Conservation (phyloP, 441 rosid species). For the Erysimum pusillum region DNA sequence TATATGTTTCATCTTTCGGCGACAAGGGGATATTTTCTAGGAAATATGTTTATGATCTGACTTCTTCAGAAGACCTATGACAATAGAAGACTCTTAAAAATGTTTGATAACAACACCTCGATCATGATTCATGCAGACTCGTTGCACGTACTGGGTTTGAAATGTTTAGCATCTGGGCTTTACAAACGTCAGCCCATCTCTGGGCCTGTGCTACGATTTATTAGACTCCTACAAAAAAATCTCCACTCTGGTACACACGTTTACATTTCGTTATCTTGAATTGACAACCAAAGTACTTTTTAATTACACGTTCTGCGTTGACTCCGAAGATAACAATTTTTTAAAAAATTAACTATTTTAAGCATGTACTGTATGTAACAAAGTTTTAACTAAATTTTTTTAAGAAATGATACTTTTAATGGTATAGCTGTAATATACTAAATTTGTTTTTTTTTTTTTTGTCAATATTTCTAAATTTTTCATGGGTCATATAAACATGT, state of each 20-base stretch:
- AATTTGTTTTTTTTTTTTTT: background rate
- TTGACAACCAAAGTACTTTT: background rate
- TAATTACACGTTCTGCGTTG: background rate
- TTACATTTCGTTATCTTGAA: constrained; percentile 13
- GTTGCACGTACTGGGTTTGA: background rate
- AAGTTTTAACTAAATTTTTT: background rate
- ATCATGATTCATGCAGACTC: background rate
- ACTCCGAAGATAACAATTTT: background rate
- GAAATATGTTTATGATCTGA: background rate
- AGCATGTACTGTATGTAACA: too few species aligned
- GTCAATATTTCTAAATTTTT: background rate
- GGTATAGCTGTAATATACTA: background rate
- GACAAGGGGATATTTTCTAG: background rate
- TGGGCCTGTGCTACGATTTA: background rate
- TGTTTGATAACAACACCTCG: background rate
- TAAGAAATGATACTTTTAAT: background rate
- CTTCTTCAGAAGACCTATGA: background rate
- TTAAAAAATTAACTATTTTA: background rate
- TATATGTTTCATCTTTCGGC: background rate
- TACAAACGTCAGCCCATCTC: background rate
- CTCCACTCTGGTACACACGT: background rate
- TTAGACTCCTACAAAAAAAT: background rate
- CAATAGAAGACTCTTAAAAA: background rate
- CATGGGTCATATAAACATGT: constrained; percentile 5
- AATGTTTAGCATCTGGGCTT: background rate